phyloP scores from a whole-genome alignment of 306 rosid species.

The Quercus alba region DNA sequence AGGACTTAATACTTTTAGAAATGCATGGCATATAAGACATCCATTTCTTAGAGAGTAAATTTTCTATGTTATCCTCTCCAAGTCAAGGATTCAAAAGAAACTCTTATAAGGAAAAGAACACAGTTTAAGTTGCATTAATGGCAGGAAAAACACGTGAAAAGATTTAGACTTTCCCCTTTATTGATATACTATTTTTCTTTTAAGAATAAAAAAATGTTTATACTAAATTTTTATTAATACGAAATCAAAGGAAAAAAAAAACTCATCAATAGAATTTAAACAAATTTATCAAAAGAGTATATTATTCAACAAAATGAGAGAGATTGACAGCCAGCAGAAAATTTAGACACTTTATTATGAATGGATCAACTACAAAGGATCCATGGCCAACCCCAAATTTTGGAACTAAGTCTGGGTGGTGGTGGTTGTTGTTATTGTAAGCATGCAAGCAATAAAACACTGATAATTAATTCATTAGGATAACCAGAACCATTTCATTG shows the following conservation, averaged over 20 bases:
- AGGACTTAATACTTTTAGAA: neutral
- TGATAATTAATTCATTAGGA: neutral
- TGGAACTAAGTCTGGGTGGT: too few species aligned
- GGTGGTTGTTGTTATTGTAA: too few species aligned
- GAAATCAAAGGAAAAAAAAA: neutral
- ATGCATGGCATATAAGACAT: neutral
- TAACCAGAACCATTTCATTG: neutral
- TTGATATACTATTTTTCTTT: neutral
- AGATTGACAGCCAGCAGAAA: too few species aligned
- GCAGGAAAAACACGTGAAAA: neutral
- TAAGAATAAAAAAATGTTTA: neutral
- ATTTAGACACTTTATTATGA: too few species aligned
- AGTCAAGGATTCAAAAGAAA: neutral
- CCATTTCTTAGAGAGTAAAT: neutral
- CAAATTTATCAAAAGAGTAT: neutral
- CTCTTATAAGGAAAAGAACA: neutral
- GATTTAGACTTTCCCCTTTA: neutral
- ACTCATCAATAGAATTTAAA: neutral
- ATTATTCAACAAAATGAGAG: neutral
- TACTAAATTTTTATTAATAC: neutral
- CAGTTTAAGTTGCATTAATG: neutral
- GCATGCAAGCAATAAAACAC: neutral
- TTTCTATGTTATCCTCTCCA: neutral
- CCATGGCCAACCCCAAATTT: too few species aligned
- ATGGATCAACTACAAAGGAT: too few species aligned